Conservation (phyloP, 2,329 filamentous ascomycete species). For the Pseudogymnoascus sp. region DNA sequence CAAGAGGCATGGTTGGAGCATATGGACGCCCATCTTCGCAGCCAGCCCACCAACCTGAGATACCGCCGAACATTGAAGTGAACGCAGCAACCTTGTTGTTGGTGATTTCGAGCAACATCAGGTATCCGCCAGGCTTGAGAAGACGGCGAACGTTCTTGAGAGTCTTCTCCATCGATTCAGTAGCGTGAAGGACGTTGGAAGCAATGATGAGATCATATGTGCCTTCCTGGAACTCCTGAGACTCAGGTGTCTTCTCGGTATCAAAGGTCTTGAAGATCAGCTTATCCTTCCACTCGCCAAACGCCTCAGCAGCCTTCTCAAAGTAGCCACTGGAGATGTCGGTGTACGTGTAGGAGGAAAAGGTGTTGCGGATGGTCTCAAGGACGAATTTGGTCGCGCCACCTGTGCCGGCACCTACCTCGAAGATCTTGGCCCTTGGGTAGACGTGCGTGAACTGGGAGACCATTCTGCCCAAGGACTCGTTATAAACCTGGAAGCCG, state of each 20-base stretch:
- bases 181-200: conserved; percentile 32
- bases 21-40: conserved; percentile 22
- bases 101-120: conserved; percentile 20
- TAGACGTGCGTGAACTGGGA: conserved; percentile 25
- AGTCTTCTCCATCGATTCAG: conserved; percentile 19
- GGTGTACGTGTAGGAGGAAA: conserved; percentile 38
- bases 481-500: conserved; percentile 78
- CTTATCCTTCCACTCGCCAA: conserved; percentile 19
- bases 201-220: conserved; percentile 33
- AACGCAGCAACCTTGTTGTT: conserved; percentile 22
- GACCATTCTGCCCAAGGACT: conserved; percentile 70
- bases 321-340: conserved; percentile 38
- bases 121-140: conserved; percentile 21
- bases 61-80: conserved; percentile 25
- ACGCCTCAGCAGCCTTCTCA: conserved; percentile 26
- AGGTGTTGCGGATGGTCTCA: conserved; percentile 23
- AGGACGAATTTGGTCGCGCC: conserved; percentile 33
- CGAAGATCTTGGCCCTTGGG: conserved; percentile 37
- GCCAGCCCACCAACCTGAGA: conserved; percentile 28
- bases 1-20: conserved; percentile 9
- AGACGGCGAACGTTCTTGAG: conserved; percentile 21
- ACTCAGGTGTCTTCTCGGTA: conserved; percentile 19
- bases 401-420: conserved; percentile 36
- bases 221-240: conserved; percentile 25
- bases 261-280: conserved; percentile 28